These are phyloP conservation scores for Mycena vulgaris DNA, from an alignment of 768 basidiomycete genomes.

Conservation along the genomic window DNA sequence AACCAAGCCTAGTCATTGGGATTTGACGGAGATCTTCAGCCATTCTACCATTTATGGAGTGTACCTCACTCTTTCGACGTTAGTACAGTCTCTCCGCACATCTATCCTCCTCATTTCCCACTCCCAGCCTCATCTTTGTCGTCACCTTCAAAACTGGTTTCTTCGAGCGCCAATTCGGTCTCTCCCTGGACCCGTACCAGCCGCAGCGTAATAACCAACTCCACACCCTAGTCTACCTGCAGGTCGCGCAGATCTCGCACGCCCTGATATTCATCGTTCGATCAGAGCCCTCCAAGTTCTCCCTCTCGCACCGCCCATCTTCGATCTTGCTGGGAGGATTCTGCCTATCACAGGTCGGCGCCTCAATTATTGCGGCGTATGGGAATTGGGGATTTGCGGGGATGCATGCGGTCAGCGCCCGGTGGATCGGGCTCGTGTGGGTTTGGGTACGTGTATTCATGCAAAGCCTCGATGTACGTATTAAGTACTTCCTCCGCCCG, in stretches of 20 bases:
- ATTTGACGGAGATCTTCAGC: constrained; percentile 94
- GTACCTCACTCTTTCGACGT: constrained; percentile 94
- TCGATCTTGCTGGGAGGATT: constrained; percentile 90
- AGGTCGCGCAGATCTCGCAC: constrained; percentile 98
- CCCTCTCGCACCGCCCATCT: constrained; percentile 96
- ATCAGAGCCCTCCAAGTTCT: constrained; percentile 91
- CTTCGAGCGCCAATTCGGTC: constrained; percentile 90
- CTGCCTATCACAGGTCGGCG: constrained; percentile 91
- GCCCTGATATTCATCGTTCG: constrained; percentile 96
- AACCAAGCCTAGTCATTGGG: constrained; percentile 93
- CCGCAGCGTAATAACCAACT: constrained; percentile 76
- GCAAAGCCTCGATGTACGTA: neutral
- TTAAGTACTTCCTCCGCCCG: constrained; percentile 29
- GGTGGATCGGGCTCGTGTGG: constrained; percentile 98
- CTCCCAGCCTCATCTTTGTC: constrained; percentile 63
- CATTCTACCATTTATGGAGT: constrained; percentile 96
- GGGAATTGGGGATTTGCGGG: constrained; percentile 96
- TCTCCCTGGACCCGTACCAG: constrained; percentile 60
- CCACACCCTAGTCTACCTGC: constrained; percentile 92
- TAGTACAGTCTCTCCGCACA: constrained; percentile 49
- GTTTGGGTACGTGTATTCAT: constrained; percentile 78
- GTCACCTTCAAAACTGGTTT: constrained; percentile 88
- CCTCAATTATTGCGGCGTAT: constrained; percentile 95
- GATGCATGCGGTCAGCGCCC: constrained; percentile 84
- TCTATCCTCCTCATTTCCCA: neutral